Percentiles rank a stretch among this genome's conserved stretches.
phyloP scores from a whole-genome alignment of 2,329 filamentous ascomycete genomes.

The Pseudogymnoascus sp. region DNA sequence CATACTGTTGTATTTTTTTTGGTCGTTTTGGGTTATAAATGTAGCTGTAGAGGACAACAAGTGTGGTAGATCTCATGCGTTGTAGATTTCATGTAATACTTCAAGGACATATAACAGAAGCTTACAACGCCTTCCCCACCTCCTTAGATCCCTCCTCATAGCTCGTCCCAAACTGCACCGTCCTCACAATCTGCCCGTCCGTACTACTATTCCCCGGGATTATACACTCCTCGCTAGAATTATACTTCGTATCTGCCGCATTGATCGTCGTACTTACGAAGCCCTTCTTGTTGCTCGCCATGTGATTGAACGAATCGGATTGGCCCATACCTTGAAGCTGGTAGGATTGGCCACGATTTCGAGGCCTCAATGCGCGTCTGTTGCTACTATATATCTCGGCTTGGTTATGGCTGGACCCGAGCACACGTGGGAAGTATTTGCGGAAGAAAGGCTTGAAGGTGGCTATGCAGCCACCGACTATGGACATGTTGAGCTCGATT shows the following conservation, averaged over 20 bases:
- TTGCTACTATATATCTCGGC: not conserved
- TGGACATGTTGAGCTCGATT: conserved; percentile 23
- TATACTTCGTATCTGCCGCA: not conserved
- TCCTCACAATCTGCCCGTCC: not conserved
- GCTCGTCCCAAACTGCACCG: not conserved
- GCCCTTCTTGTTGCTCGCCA: not conserved
- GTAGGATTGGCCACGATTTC: not conserved
- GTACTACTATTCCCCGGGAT: not conserved
- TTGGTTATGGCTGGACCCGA: conserved; percentile 7
- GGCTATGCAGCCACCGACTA: conserved; percentile 22
- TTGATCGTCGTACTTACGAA: not conserved
- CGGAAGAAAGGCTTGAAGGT: conserved; percentile 18
- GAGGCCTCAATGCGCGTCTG: not conserved
- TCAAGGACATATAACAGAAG: not conserved
- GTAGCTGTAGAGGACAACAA: no score
- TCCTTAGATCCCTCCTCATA: not conserved
- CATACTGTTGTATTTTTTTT: no score
- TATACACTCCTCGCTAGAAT: not conserved
- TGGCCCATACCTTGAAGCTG: not conserved
- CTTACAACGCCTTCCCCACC: not conserved
- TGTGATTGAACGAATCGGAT: not conserved
- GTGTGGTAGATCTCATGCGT: no score
- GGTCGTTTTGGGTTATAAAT: no score
- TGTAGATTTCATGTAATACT: not conserved
- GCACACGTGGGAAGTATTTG: conserved; percentile 16